Percentiles rank a stretch among this genome's conserved stretches.
phyloP scores from a whole-genome alignment of 2,329 filamentous ascomycete genomes.

The Venturia effusa region DNA sequence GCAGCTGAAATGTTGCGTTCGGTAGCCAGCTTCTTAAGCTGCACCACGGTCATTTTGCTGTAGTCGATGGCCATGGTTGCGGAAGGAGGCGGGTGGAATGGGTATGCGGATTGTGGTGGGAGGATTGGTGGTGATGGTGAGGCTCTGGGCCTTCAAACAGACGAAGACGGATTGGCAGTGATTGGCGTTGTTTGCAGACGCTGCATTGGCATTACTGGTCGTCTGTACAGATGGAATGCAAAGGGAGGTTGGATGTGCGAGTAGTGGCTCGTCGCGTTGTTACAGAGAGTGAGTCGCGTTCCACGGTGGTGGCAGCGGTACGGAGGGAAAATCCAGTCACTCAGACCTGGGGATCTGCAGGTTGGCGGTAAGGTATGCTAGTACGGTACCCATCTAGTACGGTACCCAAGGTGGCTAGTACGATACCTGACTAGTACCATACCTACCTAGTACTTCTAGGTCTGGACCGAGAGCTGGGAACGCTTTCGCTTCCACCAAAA shows the following conservation, averaged over 20 bases:
- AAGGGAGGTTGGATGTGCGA: too few species aligned
- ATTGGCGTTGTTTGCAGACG: background rate
- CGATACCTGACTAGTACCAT: too few species aligned
- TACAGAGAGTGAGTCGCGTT: too few species aligned
- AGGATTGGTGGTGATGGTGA: background rate
- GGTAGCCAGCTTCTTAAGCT: conserved; percentile 35
- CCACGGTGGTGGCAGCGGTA: too few species aligned
- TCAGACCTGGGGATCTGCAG: too few species aligned
- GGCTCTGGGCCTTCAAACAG: background rate
- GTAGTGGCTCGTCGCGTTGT: too few species aligned
- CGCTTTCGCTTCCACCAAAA: background rate
- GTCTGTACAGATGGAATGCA: too few species aligned
- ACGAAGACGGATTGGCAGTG: background rate
- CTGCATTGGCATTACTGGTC: background rate
- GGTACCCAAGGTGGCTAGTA: too few species aligned
- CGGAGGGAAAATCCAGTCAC: too few species aligned
- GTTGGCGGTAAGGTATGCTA: too few species aligned
- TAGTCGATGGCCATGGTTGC: conserved; percentile 19
- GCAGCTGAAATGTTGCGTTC: conserved; percentile 35
- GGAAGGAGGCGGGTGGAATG: background rate
- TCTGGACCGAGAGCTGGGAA: background rate
- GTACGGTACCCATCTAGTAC: too few species aligned
- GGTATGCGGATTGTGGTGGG: background rate
- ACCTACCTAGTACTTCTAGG: too few species aligned
- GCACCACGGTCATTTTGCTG: conserved; percentile 34